Base-by-base conservation (phyloP, 371 early-diverging fungal species). In the Phascolomyces articulosus region DNA sequence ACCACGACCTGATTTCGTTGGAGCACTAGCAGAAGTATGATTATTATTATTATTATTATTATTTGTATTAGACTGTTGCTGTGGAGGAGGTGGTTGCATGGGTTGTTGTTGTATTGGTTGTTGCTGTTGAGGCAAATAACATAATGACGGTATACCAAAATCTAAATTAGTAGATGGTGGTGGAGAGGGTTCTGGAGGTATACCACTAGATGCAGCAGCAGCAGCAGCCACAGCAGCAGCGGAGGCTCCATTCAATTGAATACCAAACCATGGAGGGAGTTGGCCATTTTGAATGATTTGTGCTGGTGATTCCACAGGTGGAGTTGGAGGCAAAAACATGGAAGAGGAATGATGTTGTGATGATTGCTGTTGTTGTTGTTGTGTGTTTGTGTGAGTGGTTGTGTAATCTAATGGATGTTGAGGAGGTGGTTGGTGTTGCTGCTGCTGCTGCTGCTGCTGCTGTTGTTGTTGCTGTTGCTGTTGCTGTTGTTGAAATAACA, bases 281-380 rank as follows among this genome's bases (percentile, higher is more conserved):
- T 59, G 60, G 2, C 44, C 44, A 15, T n/a, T 41, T 26, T 44
- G 38, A 16, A 41, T 38, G 4, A 16, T 47, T 4, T 40, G 40
- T 11, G 55, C 63, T 0, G 63, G 63, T 44, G 63, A 62, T 20
- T 62, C 63, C 7, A 62, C 63, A 13, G 63, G 63, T 55, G 63
- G 63, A 10, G 63, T 55, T 6, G 63, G 63, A 26, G 63, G 63
- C 44, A 59, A 44, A 41, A 62, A 55, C 29, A 62, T 40, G 48
- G 28, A 23, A 16, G 54, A 47, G 3, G 54, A 23, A 34, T 34
- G 29, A 3, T 60, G 49, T 26, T 60, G 61, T 40, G 34, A 20
- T 40, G n/a, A 29, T 47, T 61, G 61, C 4, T 59, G 47, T 21
- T 41, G 47, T 20, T 47, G 44, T 15, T 44, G 44, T 44, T 44